Evolutionary conservation across 345 rosid genomes (phyloP).

Genomic region (Citrus inodora): DNA sequence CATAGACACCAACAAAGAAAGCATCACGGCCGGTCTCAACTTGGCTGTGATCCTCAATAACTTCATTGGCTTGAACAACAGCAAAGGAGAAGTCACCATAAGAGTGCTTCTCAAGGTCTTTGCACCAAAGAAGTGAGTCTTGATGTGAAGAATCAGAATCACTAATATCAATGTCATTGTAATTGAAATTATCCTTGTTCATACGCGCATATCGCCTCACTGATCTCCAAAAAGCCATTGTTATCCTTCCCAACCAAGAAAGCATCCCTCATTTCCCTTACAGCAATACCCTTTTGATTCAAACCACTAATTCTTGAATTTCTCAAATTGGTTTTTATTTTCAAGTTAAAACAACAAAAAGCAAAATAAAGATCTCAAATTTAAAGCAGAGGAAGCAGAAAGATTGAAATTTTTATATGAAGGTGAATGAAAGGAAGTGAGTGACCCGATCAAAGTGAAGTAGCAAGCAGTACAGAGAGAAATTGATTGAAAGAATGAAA

Average conservation of each 20-base stretch:
- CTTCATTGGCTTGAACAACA: slow-evolving; percentile 83
- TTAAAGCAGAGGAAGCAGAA: not conserved
- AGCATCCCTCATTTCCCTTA: slow-evolving; percentile 92
- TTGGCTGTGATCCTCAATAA: slow-evolving; percentile 84
- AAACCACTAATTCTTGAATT: not conserved
- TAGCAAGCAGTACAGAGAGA: not conserved
- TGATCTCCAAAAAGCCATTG: slow-evolving; percentile 75
- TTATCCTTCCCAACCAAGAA: slow-evolving; percentile 70
- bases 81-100: slow-evolving; percentile 86
- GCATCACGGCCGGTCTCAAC: slow-evolving; percentile 70
- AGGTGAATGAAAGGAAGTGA: not conserved
- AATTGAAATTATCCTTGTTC: slow-evolving; percentile 54
- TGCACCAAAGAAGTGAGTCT: slow-evolving; percentile 69
- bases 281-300: slow-evolving; percentile 15
- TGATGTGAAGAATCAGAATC: slow-evolving; percentile 27
- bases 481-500: not conserved
- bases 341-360: not conserved
- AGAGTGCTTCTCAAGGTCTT: slow-evolving; percentile 72
- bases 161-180: slow-evolving; percentile 13
- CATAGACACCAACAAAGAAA: slow-evolving; percentile 81
- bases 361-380: not conserved
- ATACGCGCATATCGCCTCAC: slow-evolving; percentile 73
- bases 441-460: not conserved
- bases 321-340: not conserved
- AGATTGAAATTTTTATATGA: not conserved